phyloP scores from a whole-genome alignment of 176 grass and related monocot genomes.

The Oropetium thomaeum region DNA sequence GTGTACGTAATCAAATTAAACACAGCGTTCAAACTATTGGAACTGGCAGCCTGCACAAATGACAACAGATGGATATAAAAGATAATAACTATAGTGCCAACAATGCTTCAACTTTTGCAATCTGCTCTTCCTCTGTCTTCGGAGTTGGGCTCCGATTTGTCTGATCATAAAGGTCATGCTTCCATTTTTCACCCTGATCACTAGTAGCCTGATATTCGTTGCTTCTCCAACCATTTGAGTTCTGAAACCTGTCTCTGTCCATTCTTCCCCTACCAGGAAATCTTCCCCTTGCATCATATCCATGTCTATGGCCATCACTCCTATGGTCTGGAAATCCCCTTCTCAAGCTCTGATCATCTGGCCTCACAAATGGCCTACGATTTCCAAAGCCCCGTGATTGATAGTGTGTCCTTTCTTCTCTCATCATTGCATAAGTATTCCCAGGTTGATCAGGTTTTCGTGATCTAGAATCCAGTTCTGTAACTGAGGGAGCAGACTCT shows the following conservation, averaged over 20 bases:
- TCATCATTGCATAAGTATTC: constrained; percentile 36
- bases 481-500: constrained; percentile 33
- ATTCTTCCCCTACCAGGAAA: constrained; percentile 54
- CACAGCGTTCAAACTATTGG: background rate
- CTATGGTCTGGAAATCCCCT: constrained; percentile 54
- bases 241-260: constrained; percentile 53
- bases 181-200: constrained; percentile 75
- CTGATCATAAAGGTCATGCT: constrained; percentile 93
- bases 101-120: constrained; percentile 88
- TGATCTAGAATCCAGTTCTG: constrained; percentile 25
- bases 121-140: constrained; percentile 86
- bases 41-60: constrained; percentile 19
- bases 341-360: constrained; percentile 48
- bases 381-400: constrained; percentile 30
- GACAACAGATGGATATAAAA: constrained; percentile 23
- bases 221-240: constrained; percentile 32
- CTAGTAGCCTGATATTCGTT: constrained; percentile 31
- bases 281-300: constrained; percentile 53
- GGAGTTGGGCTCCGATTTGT: constrained; percentile 59
- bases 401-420: constrained; percentile 54
- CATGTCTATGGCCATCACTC: constrained; percentile 43
- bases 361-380: constrained; percentile 18
- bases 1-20: background rate
- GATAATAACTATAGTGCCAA: constrained; percentile 53
- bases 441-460: constrained; percentile 40